Evolutionary conservation across 768 basidiomycete genomes (phyloP), one percentile per base, ranked within the genome.

Genomic region (Lactarius vividus): DNA sequence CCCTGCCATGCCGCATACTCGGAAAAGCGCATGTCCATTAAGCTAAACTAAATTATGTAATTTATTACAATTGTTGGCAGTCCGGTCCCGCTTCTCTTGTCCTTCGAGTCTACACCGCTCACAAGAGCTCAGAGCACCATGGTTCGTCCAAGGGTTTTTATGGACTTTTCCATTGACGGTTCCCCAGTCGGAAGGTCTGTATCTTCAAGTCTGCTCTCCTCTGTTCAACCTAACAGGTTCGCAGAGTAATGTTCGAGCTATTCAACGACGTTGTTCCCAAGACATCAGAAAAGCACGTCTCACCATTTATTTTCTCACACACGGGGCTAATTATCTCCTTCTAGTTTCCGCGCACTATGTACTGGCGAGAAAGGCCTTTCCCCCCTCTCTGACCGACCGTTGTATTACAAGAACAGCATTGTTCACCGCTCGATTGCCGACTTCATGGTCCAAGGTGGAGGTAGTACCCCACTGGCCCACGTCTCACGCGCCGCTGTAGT

Each of bases 321-420:
- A 37, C 57, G 29, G 49, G 49, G 52, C 42, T 63, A 26, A 68
- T 18, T 65, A 63, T 13, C 57, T 29, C n/a, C 28, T 53, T 42
- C 55, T 69, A 96, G 93, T 77, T 96, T 96, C 75, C 85, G 94
- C 53, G 85, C 87, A 3, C 78, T 96, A 60, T 93, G 91, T 74
- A 96, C 93, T 1, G 94, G 94, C 10, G 91, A 94, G 75, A 87
- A 85, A 72, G 94, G 94, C 5, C 71, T 88, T 8, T 92, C 91
- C 0, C 74, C 81, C 0, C 73, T 80, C 26, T 82, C 85, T 1
- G 83, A 87, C n/a, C 75, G 85, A 11, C 88, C 91, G 7, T 80
- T 96, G 5, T 90, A 88, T 77, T 95, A 93, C 83, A 94, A 92
- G 77, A 85, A 86, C 71, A 84, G 82, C 69, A 85, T 86, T 49